Evolutionary conservation across 164 flowering plant species (phyloP).

Genomic region (Taxillus chinensis): DNA sequence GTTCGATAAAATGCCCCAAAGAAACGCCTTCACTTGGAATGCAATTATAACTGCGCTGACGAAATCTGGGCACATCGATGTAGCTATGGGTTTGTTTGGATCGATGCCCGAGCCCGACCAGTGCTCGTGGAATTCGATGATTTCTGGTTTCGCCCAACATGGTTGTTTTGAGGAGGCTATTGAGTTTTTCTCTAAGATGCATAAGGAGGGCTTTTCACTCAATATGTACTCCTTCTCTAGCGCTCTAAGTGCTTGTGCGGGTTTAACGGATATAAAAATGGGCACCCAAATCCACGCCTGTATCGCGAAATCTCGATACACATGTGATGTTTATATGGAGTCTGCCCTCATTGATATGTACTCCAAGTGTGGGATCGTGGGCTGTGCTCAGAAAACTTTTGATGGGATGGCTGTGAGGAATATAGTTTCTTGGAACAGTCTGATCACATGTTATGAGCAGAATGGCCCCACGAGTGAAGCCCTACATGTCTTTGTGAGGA

Average conservation of each 20-base stretch:
- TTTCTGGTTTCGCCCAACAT: constrained; percentile 48
- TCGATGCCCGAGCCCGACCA: constrained; percentile 47
- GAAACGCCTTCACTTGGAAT: constrained; percentile 44
- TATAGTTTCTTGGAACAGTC: constrained; percentile 57
- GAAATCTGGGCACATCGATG: constrained; percentile 31
- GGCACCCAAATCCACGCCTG: constrained; percentile 47
- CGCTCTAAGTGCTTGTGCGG: constrained; percentile 51
- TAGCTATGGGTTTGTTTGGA: constrained; percentile 29
- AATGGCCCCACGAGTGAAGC: constrained; percentile 56
- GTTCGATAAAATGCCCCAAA: constrained; percentile 47
- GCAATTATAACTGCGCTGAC: constrained; percentile 24
- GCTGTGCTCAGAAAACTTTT: constrained; percentile 34
- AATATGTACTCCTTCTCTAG: constrained; percentile 51
- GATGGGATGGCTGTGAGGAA: constrained; percentile 39
- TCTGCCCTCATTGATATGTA: constrained; percentile 64
- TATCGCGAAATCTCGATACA: constrained; percentile 26
- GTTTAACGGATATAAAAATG: constrained; percentile 28
- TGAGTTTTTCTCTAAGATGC: constrained; percentile 35
- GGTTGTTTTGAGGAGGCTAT: constrained; percentile 37
- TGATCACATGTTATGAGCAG: constrained; percentile 67
- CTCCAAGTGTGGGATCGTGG: constrained; percentile 44
- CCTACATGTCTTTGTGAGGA: constrained; percentile 31
- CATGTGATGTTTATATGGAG: constrained; percentile 43
- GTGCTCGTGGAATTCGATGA: constrained; percentile 66
- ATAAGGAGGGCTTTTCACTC: constrained; percentile 28